These are phyloP conservation scores for Umbellularia californica DNA, from an alignment of 164 flowering plant genomes.

Conservation along the genomic window DNA sequence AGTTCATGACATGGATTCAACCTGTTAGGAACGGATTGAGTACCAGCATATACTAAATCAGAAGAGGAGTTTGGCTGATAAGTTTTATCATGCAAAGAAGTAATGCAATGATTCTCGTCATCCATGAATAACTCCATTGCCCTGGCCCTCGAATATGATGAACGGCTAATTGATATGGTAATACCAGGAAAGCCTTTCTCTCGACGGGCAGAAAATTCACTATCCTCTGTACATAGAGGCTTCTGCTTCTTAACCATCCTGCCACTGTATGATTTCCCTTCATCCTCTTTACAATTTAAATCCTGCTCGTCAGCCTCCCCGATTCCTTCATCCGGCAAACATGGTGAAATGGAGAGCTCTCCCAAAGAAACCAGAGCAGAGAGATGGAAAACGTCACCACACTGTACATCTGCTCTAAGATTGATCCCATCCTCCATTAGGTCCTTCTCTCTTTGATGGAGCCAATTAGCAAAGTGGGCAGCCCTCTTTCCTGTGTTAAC, in stretches of 20 bases:
- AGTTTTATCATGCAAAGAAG: slow-evolving; percentile 15
- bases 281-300: slow-evolving; percentile 52
- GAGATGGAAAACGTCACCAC: slow-evolving; percentile 76
- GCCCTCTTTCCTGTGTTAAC: slow-evolving; percentile 70
- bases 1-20: slow-evolving; percentile 21
- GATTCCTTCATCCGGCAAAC: slow-evolving; percentile 77
- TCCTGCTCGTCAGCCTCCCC: slow-evolving; percentile 75
- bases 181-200: slow-evolving; percentile 96
- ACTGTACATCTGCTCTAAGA: slow-evolving; percentile 62
- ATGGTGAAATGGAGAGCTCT: slow-evolving; percentile 54
- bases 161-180: slow-evolving; percentile 41
- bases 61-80: slow-evolving; percentile 7
- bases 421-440: slow-evolving; percentile 46
- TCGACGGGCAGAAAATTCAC: slow-evolving; percentile 61
- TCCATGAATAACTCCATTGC: slow-evolving; percentile 32
- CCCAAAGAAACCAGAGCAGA: slow-evolving; percentile 68
- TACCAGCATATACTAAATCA: slow-evolving; percentile 14
- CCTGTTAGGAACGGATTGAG: slow-evolving; percentile 14
- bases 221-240: slow-evolving; percentile 29
- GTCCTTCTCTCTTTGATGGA: slow-evolving; percentile 52
- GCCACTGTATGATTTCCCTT: slow-evolving; percentile 21
- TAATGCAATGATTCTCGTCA: slow-evolving; percentile 11
- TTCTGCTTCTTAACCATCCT: slow-evolving; percentile 47
- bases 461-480: slow-evolving; percentile 59
- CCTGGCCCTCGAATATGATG: slow-evolving; percentile 27